A percentile compares a stretch with the other conserved stretches of the same genome.
Evolutionary conservation across 257 asterid genomes (phyloP).

Genomic region (Solanum dulcamara): DNA sequence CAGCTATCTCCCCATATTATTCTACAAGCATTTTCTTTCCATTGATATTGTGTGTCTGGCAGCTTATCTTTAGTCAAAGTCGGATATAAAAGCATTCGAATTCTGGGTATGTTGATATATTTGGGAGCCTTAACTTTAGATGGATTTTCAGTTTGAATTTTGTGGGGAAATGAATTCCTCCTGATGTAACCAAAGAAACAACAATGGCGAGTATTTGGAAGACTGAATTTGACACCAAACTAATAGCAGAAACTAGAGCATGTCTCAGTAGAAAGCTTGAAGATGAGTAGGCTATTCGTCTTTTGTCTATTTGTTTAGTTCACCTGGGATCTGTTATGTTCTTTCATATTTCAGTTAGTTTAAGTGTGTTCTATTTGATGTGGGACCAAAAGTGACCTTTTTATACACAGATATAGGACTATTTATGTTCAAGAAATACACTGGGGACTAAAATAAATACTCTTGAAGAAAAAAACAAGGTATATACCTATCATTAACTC

Average conservation of each 20-base stretch:
- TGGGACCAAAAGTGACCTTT: neutral
- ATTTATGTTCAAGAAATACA: neutral
- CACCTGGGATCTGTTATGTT: neutral
- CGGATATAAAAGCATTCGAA: neutral
- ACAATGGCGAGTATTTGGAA: neutral
- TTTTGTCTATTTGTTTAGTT: neutral
- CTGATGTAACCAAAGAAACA: neutral
- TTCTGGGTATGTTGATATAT: neutral
- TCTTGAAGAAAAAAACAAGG: neutral
- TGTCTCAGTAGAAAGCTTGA: neutral
- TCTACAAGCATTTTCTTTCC: neutral
- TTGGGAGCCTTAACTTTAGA: neutral
- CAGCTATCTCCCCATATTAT: neutral
- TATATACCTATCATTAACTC: slow-evolving; percentile 83
- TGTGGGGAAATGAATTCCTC: neutral
- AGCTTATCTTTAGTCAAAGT: neutral
- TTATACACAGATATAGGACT: neutral
- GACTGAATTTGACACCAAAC: neutral
- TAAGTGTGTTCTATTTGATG: neutral
- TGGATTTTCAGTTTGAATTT: neutral
- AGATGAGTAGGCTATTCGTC: neutral
- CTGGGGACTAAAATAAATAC: neutral
- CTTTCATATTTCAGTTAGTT: neutral
- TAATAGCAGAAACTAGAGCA: neutral
- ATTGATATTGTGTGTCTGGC: neutral